Percentiles rank a stretch among this genome's conserved stretches.
phyloP scores from a whole-genome alignment of 148 eudicot species.

The Tetragonia tetragonoides region DNA sequence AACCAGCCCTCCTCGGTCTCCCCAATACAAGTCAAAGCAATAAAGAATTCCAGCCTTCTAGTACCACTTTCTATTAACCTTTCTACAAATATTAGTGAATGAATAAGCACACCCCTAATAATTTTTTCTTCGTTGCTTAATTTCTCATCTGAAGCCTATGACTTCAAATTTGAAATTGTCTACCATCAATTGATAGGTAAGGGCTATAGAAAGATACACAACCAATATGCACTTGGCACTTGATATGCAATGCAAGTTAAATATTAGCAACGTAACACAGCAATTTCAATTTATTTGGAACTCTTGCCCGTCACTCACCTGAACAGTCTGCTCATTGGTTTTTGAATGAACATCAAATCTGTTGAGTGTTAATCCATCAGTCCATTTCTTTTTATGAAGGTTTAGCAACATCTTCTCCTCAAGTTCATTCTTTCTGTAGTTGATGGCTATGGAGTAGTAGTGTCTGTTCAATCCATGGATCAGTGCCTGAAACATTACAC shows the following conservation, averaged over 20 bases:
- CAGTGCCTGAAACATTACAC: conserved; percentile 59
- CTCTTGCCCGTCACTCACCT: conserved; percentile 41
- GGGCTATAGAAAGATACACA: not conserved
- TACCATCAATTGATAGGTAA: not conserved
- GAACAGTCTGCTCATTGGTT: conserved; percentile 95
- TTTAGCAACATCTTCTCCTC: conserved; percentile 97
- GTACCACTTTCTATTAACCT: too few species aligned
- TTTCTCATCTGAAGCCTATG: not conserved
- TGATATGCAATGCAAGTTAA: not conserved
- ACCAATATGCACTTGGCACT: not conserved
- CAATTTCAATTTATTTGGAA: not conserved
- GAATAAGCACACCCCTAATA: too few species aligned
- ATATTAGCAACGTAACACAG: not conserved
- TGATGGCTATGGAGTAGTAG: conserved; percentile 93
- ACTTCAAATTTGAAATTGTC: not conserved
- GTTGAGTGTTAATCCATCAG: conserved; percentile 92
- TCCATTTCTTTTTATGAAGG: conserved; percentile 99
- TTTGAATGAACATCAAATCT: conserved; percentile 89
- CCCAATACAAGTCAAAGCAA: too few species aligned
- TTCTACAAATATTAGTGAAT: too few species aligned
- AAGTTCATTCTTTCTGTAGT: conserved; percentile 93
- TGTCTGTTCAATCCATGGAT: conserved; percentile 96
- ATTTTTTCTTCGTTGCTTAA: too few species aligned
- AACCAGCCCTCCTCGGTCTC: too few species aligned
- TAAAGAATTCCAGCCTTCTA: too few species aligned